Evolutionary conservation across 148 eudicot species (phyloP), one percentile per base, ranked within the genome.

Genomic region (Hydrangea macrophylla): DNA sequence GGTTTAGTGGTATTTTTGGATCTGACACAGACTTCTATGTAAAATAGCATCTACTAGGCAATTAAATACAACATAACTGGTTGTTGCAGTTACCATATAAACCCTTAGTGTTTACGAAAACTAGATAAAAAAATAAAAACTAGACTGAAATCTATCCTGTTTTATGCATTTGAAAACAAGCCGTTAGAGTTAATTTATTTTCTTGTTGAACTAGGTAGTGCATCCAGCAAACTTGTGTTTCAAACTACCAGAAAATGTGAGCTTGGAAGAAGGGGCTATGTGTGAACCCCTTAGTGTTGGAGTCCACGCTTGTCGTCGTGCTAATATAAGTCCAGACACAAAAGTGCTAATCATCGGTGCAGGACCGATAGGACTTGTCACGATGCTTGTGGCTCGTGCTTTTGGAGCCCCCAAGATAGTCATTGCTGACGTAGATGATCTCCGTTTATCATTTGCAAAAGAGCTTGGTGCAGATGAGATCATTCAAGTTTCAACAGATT

Each of bases 271-370:
- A 70, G 92, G 93, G 48, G 91, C 89, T 24, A 81, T 86, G 85
- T 84, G 89, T 44, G 88, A 82, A 64, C 90, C 87, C 68, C 71
- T 89, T 12, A 89, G 95, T 58, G 95, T 86, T 6, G 95, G 88
- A 9, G 81, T 89, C 9, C 84, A 89, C 60, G 91, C 87, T 55
- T 89, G 95, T 77, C 86, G 92, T 2, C 84, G 95, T 18, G 85
- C 95, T 35, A 69, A 73, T 60, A 70, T 86, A 13, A 73, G 80
- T 7, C 85, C 84, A 17, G 82, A 79, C 54, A 84, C 90, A 0
- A 86, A 70, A n/a, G 83, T 85, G 1, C 48, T 86, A 71, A 77
- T 89, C 60, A 71, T 84, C 58, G 95, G 95, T 26, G 95, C 95
- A 3, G 92, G 92, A 9, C 89, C 95, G 0, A 86, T 89, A 26